phyloP scores from a whole-genome alignment of 1,284 basidiomycete species.

The Tremellales sp. region DNA sequence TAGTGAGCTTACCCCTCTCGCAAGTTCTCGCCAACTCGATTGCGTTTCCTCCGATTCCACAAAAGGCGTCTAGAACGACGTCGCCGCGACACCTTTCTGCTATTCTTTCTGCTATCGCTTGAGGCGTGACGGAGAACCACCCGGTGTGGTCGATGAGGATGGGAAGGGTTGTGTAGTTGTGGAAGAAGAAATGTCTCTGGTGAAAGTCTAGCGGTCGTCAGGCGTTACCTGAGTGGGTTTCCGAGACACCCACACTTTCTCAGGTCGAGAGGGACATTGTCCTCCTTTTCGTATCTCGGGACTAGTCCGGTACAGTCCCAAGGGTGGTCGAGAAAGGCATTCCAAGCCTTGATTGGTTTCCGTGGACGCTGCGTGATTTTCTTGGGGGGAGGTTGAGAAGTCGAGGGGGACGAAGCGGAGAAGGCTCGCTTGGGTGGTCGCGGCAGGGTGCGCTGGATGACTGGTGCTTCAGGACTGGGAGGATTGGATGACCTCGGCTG shows the following conservation, averaged over 20 bases:
- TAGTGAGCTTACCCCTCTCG: slow-evolving; percentile 63
- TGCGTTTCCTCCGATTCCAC: slow-evolving; percentile 95
- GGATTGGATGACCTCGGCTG: slow-evolving; percentile 14
- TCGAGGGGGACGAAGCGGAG: no score
- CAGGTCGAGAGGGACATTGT: slow-evolving; percentile 68
- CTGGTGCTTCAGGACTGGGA: not conserved
- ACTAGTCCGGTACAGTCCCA: slow-evolving; percentile 67
- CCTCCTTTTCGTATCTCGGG: slow-evolving; percentile 59
- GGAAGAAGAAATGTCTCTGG: slow-evolving; percentile 77
- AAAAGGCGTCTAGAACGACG: slow-evolving; percentile 74
- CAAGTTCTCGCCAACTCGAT: slow-evolving; percentile 97
- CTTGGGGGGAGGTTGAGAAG: not conserved
- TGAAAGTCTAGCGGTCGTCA: slow-evolving; percentile 62
- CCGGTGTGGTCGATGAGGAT: slow-evolving; percentile 61
- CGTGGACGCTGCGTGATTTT: not conserved
- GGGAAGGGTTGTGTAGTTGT: slow-evolving; percentile 62
- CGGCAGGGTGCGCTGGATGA: no score
- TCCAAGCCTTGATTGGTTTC: not conserved
- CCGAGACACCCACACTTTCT: slow-evolving; percentile 65
- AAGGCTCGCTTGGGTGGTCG: no score
- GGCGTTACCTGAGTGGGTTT: not conserved
- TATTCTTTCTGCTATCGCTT: slow-evolving; percentile 83
- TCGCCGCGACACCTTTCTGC: slow-evolving; percentile 84
- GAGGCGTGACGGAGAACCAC: slow-evolving; percentile 97
- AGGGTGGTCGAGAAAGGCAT: slow-evolving; percentile 27